Base-by-base conservation (phyloP, 208 protist species). In the Trypanosoma congolense region DNA sequence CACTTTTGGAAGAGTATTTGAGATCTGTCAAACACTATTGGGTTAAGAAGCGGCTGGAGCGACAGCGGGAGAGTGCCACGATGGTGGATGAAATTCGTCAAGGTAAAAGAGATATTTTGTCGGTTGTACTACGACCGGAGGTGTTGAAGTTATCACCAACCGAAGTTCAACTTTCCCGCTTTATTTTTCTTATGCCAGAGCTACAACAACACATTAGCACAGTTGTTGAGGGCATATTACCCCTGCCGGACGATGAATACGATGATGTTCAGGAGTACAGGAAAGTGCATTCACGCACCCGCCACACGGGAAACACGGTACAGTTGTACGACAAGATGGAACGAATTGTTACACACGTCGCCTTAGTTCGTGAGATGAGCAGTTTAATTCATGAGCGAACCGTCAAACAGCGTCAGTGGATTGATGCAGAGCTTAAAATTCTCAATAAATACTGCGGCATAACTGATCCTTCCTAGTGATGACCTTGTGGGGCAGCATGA, bases 171-270 rank as follows among this genome's bases (percentile, higher is more conserved):
- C 73, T 86, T 18, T 80, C 84, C 1, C 77, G 84, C 41, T 86
- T 87, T 42, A 28, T 87, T 22, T 88, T 62, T 42, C 75, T 92
- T 25, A 73, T 92, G 19, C 77, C 84, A n/a, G 84, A 87, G 72
- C 83, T 79, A 69, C 84, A 92, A 73, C 71, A 74, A 51, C 61
- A 73, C 35, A 56, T 92, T 8, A 74, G 83, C 21, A 21, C 56
- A 19, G 41, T 67, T 19, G 80, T 86, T 24, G 84, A 92, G 47
- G 80, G 80, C 9, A 65, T 87, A 40, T 70, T 92, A 42, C 80
- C 77, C 14, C 41, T 88, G 42, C 73, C 75, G 0, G 84, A 92
- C 36, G 77, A 87, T 41, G 80, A 92, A 68, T 92, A 88, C 69
- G 73, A 83, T 36, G 78, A 88, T 55, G 77, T 80, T 44, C 73